Conservation (phyloP, 2,329 filamentous ascomycete genomes). For the Bipolaris oryzae region DNA sequence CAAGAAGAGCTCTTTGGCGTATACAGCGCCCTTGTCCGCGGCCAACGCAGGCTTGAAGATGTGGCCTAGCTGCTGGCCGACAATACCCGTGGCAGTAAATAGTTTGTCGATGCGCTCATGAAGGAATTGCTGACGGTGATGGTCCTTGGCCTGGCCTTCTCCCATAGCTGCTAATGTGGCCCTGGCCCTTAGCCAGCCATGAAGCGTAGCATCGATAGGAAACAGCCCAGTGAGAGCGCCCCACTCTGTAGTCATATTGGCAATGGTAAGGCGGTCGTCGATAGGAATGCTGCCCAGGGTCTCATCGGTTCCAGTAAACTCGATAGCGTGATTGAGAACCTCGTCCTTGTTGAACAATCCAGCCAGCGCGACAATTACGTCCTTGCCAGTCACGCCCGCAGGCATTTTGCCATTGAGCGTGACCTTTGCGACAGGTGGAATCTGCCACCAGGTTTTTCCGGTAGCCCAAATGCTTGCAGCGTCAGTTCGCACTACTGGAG, state of each 20-base stretch:
- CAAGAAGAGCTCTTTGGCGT: conserved; percentile 82
- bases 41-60: conserved; percentile 62
- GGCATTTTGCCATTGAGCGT: conserved; percentile 78
- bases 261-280: conserved; percentile 74
- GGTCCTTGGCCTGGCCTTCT: conserved; percentile 53
- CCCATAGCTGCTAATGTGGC: conserved; percentile 73
- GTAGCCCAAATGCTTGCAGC: conserved; percentile 87
- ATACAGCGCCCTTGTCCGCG: conserved; percentile 78
- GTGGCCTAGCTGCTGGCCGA: conserved; percentile 42
- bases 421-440: conserved; percentile 82
- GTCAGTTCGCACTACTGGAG: conserved; percentile 84
- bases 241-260: conserved; percentile 86
- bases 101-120: conserved; percentile 77
- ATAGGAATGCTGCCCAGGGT: conserved; percentile 75
- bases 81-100: conserved; percentile 53
- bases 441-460: conserved; percentile 83
- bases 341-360: conserved; percentile 85
- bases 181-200: conserved; percentile 76
- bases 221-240: conserved; percentile 76
- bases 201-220: conserved; percentile 75
- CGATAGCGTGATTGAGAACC: conserved; percentile 88
- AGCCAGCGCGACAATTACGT: conserved; percentile 89
- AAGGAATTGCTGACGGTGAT: conserved; percentile 66
- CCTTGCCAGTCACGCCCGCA: conserved; percentile 85
- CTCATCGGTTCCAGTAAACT: conserved; percentile 81